Percentiles rank a stretch among this genome's conserved stretches.
Conservation (phyloP, 2,329 filamentous ascomycete species). For the Ophiostoma angusticollis region DNA sequence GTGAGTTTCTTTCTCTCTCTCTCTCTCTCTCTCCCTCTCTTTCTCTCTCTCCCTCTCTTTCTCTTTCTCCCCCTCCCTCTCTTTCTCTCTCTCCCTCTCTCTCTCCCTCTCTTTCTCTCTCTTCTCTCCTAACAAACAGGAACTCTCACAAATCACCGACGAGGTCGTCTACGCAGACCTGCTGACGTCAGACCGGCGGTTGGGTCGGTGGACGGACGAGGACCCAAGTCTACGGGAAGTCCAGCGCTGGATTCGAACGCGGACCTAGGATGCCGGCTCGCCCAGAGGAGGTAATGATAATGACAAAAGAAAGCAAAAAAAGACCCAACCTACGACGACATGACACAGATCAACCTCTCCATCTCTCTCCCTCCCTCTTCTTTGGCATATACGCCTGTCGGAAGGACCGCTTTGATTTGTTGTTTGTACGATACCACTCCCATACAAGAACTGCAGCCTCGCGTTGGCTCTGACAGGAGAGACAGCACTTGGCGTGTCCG, state of each 20-base stretch:
- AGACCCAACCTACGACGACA: neutral
- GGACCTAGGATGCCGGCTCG: too few species aligned
- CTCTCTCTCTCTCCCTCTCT: slow-evolving; percentile 3
- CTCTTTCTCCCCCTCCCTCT: neutral
- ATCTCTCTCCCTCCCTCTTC: too few species aligned
- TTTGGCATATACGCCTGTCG: too few species aligned
- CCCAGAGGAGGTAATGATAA: slow-evolving; percentile 3
- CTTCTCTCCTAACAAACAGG: slow-evolving; percentile 20
- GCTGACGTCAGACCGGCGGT: slow-evolving; percentile 36
- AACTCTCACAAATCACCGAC: slow-evolving; percentile 45
- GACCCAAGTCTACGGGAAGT: slow-evolving; percentile 46
- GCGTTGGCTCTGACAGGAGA: too few species aligned
- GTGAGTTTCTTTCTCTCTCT: slow-evolving; percentile 27
- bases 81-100: slow-evolving; percentile 6
- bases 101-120: neutral
- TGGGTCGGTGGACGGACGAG: slow-evolving; percentile 50
- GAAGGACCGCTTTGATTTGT: too few species aligned
- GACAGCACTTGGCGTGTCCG: too few species aligned
- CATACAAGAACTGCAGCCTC: too few species aligned
- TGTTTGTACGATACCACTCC: too few species aligned
- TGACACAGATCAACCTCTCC: too few species aligned
- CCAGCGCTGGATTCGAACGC: slow-evolving; percentile 44
- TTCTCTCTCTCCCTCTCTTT: neutral
- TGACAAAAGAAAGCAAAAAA: neutral
- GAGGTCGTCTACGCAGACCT: slow-evolving; percentile 45